phyloP scores from a whole-genome alignment of 2,329 filamentous ascomycete species.

The Apiospora rasikravindrae region DNA sequence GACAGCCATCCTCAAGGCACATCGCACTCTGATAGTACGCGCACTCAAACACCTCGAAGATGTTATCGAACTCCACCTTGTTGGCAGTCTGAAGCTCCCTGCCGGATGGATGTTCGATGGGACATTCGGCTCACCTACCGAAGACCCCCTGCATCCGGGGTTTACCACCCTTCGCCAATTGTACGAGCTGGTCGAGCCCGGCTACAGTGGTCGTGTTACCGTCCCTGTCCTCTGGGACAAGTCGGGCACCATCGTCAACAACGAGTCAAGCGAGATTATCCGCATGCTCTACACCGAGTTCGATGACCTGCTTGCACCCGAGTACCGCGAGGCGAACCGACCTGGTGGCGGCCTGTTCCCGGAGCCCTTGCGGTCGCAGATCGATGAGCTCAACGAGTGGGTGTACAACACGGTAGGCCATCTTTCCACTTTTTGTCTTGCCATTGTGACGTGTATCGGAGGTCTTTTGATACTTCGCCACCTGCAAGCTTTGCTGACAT shows the following conservation, averaged over 20 bases:
- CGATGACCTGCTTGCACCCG: conserved; percentile 61
- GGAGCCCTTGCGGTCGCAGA: conserved; percentile 53
- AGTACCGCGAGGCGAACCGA: conserved; percentile 56
- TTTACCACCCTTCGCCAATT: conserved; percentile 72
- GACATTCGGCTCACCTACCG: conserved; percentile 53
- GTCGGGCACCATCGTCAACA: conserved; percentile 75
- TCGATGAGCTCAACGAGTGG: conserved; percentile 72
- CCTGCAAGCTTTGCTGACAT: not conserved
- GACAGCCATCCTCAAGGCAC: conserved; percentile 52
- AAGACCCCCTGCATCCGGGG: conserved; percentile 64
- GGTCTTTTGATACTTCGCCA: not conserved
- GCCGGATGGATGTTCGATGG: conserved; percentile 60
- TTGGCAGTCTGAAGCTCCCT: conserved; percentile 61
- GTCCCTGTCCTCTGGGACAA: conserved; percentile 77
- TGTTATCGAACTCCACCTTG: conserved; percentile 69
- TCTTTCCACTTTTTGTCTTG: not conserved
- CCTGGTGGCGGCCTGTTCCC: conserved; percentile 64
- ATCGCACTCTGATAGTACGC: conserved; percentile 74
- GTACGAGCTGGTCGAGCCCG: conserved; percentile 70
- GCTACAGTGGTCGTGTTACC: conserved; percentile 74
- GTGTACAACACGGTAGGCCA: conserved; percentile 55
- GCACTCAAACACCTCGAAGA: conserved; percentile 76
- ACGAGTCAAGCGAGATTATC: conserved; percentile 84
- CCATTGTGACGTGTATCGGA: not conserved
- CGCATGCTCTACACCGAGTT: conserved; percentile 81